Base-by-base conservation (phyloP, 495 filamentous ascomycete species). In the Articulospora tetracladia region DNA sequence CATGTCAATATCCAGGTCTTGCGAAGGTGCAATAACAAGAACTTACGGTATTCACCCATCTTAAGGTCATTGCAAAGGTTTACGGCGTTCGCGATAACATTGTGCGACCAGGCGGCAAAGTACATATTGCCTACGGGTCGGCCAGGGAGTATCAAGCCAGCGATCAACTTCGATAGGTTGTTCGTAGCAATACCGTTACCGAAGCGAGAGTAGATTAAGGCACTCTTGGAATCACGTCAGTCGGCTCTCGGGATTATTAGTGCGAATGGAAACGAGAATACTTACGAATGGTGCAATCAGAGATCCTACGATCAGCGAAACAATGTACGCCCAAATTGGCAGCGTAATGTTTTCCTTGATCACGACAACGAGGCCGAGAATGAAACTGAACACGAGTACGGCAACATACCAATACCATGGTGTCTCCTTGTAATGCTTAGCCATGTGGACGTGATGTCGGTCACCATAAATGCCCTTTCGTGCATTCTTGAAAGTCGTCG, bases 331-430 rank as follows among this genome's bases (percentile, higher is more conserved):
- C 83, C 81, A 85, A 19, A 60, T 73, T 0, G 83, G 78, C 10
- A 86, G 70, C 0, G 74, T 77, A 17, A 79, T 59, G 23, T 69
- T 76, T 34, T 68, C 62, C 53, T 70, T 66, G 25, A 68, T 64
- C 26, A 75, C 71, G 32, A 70, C 70, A 59, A 74, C 70, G 25
- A 71, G 56, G 30, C 68, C 66, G 47, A 72, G 69, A 12, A 76
- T 48, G 23, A 63, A 68, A 6, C 74, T 72, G 41, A 80, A 66
- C 17, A 80, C 30, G 25, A 65, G 69, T 20, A 81, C 63, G 10
- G 84, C 61, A 26, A 83, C 65, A 59, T 79, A 85, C 4, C 74
- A 81, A 80, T 79, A 83, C 25, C 61, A 75, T 1, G 83, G 78
- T n/a, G 85, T 70, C 0, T 79, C 79, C 27, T 76, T 74, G 17